Evolutionary conservation across 2,329 filamentous ascomycete species (phyloP), one percentile per base, ranked within the genome.

Genomic region (Colletotrichum coccodes): DNA sequence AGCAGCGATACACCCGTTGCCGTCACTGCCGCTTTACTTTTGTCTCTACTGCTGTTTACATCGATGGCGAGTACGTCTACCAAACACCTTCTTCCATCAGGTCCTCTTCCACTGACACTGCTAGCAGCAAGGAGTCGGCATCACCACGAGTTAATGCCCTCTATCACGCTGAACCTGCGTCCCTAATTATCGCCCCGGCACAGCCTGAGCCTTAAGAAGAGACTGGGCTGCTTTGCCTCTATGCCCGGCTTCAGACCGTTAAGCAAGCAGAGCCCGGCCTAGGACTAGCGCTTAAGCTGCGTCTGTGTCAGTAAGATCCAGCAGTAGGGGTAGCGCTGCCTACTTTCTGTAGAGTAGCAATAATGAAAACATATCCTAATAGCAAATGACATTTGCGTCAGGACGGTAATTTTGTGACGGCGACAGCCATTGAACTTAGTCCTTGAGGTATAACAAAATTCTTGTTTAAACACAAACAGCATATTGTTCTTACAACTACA

Each of bases 11-110:
- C 86, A 97, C 95, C 59, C 92, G 92, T 76, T 92, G 94, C 79
- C 94, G 95, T 76, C 83, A 90, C 75, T 93, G 95, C 75, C 94
- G 95, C 79, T 95, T 91, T 62, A 96, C 93, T 70, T 97, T 97
- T 80, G 90, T 92, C 77, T 94, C 93, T 77, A 94, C 94, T 76
- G 95, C 94, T 34, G 88, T 93, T 79, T 98, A 98, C 81, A 92
- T 98, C 72, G 94, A 98, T 79, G 96, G 95, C 81, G 95, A 98
- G 84, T 98, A 98, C 84, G 86, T 97, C 79, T 97, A 94, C 86
- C 86, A 90, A 77, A 89, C 86, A 0, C 88, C 89, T 71, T 86
- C 81, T 80, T 83, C 84, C 60, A 90, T 87, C 1, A 87, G 87
- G 64, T 89, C 87, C 21, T 89, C 86, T 6, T 79, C 83, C 54